Percentiles rank a stretch among this genome's conserved stretches.
These are phyloP conservation scores for Leccinum fuscescens DNA, from an alignment of 1,284 basidiomycete genomes.

Conservation along the genomic window DNA sequence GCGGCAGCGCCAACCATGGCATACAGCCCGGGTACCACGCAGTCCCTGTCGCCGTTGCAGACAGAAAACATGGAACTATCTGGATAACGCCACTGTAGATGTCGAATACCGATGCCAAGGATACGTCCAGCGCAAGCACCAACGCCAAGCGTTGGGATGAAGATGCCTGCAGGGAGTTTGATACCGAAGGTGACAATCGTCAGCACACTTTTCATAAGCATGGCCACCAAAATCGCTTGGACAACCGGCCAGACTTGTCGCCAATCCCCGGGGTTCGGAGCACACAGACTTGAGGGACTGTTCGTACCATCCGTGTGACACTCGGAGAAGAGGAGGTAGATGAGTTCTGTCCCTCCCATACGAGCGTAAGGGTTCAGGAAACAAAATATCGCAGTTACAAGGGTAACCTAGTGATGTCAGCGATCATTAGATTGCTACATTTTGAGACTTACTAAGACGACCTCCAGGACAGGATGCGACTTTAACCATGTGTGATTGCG, in stretches of 20 bases:
- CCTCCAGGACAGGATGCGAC: constrained; percentile 81
- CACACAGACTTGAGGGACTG: constrained; percentile 71
- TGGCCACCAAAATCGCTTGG: constrained; percentile 65
- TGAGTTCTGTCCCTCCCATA: constrained; percentile 94
- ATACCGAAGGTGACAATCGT: constrained; percentile 95
- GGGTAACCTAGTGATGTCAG: constrained; percentile 58
- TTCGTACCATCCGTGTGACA: constrained; percentile 60
- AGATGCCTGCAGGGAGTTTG: constrained; percentile 92
- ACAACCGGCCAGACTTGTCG: constrained; percentile 66
- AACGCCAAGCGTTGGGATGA: constrained; percentile 96
- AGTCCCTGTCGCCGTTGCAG: constrained; percentile 65
- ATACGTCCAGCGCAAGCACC: constrained; percentile 94
- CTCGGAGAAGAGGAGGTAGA: constrained; percentile 89
- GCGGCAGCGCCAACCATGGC: constrained; percentile 93
- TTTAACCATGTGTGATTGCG: constrained; percentile 81
- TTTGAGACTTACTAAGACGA: constrained; percentile 62
- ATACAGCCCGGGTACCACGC: constrained; percentile 83
- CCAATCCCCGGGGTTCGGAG: constrained; percentile 56
- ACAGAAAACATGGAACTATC: constrained; percentile 59
- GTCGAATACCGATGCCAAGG: constrained; percentile 83
- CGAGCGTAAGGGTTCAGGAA: constrained; percentile 90
- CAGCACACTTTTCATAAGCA: constrained; percentile 80
- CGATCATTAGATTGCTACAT: neutral
- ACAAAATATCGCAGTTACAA: constrained; percentile 73
- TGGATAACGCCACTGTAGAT: constrained; percentile 69